Base-by-base conservation (phyloP, 495 filamentous ascomycete species). In the Neurospora tetrasperma region DNA sequence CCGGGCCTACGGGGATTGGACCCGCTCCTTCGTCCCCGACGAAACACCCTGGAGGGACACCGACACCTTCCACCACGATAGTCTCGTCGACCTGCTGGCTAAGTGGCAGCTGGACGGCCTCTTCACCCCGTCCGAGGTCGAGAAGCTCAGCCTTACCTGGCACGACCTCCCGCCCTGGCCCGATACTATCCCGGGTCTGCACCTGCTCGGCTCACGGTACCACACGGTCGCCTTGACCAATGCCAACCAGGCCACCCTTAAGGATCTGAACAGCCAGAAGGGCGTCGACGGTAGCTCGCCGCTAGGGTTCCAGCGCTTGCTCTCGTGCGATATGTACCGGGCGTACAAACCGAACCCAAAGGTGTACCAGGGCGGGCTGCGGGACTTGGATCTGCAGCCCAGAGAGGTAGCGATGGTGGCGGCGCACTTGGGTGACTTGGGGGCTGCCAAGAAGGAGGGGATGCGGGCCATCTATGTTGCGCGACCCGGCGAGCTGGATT, bases 391-490 rank as follows among this genome's bases (percentile, higher is more conserved):
- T 0, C 70, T 90, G 59, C 77, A 87, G 73, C 86, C 88, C 1
- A 74, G 73, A 20, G 85, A 94, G 74, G 91, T 92, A 70, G 91
- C 87, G 0, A 86, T 95, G 88, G 92, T 94, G n/a, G 92, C 93
- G 16, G 88, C 92, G 48, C 93, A 96, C 81, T 78, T 94, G 69
- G 76, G 73, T 14, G 92, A 94, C 77, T 76, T 94, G 73, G 84
- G 87, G 69, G 91, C 87, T 0, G 93, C 92, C 14, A 89, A 89
- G 77, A 77, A 73, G 12, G 83, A 82, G 59, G 93, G 92, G 0
- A 83, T 94, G 69, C 82, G 86, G 78, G 91, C 90, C 0, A 85
- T 96, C 44, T 96, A 93, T 81, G 89, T 94, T n/a, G 92, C 91
- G 82, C 82, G 91, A 71, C 78, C 80, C 16, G 73, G 78, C 42